Conservation (phyloP, 345 rosid species). For the Ailanthus altissimus region DNA sequence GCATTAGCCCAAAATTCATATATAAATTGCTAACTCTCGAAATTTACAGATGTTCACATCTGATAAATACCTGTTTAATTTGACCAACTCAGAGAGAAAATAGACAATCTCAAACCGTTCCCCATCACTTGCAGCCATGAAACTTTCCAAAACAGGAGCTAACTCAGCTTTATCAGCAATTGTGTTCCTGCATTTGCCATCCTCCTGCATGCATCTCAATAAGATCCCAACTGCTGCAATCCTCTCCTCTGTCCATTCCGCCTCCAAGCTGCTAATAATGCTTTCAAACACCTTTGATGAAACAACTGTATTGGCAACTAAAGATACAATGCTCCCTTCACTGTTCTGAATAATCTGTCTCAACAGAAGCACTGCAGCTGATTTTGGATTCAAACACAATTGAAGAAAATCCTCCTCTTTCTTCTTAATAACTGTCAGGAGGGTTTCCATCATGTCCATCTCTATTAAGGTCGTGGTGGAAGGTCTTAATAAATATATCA, state of each 20-base stretch:
- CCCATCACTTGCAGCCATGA: constrained; percentile 39
- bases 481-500: constrained; percentile 55
- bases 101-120: constrained; percentile 49
- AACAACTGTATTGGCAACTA: constrained; percentile 36
- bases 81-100: constrained; percentile 60
- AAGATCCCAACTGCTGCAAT: constrained; percentile 56
- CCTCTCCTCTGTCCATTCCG: constrained; percentile 58
- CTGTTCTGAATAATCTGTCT: constrained; percentile 44
- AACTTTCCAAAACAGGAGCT: constrained; percentile 55
- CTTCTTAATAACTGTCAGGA: constrained; percentile 40
- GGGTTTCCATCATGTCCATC: constrained; percentile 55
- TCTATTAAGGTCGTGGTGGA: constrained; percentile 42
- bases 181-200: constrained; percentile 59
- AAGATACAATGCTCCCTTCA: constrained; percentile 42
- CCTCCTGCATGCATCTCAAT: constrained; percentile 52
- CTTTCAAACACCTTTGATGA: constrained; percentile 40
- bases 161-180: constrained; percentile 58
- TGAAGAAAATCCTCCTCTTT: constrained; percentile 38
- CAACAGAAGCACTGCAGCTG: constrained; percentile 53
- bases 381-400: constrained; percentile 59
- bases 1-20: neutral
- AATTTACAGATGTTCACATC: neutral
- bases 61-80: constrained; percentile 53
- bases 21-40: neutral
- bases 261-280: constrained; percentile 50